Evolutionary conservation across 1,284 basidiomycete species (phyloP), one percentile per base, ranked within the genome.

Genomic region (Cryptococcus jaspeensis): DNA sequence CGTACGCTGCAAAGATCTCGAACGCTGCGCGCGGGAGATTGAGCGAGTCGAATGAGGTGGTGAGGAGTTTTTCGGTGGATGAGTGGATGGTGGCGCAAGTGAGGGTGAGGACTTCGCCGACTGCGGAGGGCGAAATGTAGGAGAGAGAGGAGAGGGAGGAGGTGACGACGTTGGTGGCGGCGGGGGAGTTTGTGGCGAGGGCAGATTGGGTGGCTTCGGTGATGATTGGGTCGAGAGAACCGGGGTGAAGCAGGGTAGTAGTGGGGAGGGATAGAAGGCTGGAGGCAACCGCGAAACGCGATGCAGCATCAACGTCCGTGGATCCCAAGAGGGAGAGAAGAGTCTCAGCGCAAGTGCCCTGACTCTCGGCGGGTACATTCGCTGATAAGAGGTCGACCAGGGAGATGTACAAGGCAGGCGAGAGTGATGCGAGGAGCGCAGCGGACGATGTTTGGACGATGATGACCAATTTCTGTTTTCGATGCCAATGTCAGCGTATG

Each of bases 1-100:
- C 71, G 42, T 72, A 76, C 1, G 69, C 50, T 2, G 61, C 56
- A n/a, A 75, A 65, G 23, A 75, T 71, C 16, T 60, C 51, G 15
- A 73, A 55, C 0, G 69, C 64, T 2, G 62, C 52, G 1, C 20
- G 13, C 0, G 70, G 66, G 0, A 65, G 23, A 0, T 58, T 58
- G n/a, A 46, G 15, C 4, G 47, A 52, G 16, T 52, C 48, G 1
- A 47, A 35, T 12, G 62, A 49, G 3, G 76, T 74, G 8, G 76
- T 75, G 9, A 72, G 52, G 3, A 78, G 69, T 56, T 80, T 76
- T 16, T 78, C 75, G n/a, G 67, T 65, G 0, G 78, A 67, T 59
- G 82, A 81, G 63, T 83, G 81, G 40, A 82, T 78, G 0, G 79
- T 76, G 2, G 78, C 67, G 59, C 79, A 80, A 22, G 76, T 69